Conservation (phyloP, 139 green algal genomes). For the Closterium sp. region DNA sequence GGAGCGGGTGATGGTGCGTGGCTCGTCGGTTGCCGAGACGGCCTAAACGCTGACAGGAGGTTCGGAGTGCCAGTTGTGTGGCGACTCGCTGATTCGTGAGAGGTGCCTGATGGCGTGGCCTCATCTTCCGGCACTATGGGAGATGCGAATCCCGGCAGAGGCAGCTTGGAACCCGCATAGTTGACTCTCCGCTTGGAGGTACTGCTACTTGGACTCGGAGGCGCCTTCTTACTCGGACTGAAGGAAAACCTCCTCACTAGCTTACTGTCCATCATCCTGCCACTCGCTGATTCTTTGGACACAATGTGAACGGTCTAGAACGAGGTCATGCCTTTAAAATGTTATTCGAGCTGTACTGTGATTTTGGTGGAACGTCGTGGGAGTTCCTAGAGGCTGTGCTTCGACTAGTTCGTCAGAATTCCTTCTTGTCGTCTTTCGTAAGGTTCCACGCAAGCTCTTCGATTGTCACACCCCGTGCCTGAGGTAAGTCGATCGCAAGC, state of each 20-base stretch:
- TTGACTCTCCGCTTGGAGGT: neutral
- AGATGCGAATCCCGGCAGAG: neutral
- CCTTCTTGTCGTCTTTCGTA: neutral
- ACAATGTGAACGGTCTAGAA: neutral
- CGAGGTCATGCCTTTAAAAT: neutral
- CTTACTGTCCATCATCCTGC: neutral
- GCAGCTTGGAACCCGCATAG: neutral
- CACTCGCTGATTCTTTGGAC: neutral
- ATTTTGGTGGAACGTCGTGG: neutral
- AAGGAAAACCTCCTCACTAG: neutral
- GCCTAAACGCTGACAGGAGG: neutral
- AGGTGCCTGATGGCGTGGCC: neutral
- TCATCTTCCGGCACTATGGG: neutral
- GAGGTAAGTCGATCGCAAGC: neutral
- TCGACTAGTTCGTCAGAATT: neutral
- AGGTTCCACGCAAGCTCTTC: neutral
- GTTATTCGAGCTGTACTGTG: neutral
- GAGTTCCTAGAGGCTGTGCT: neutral
- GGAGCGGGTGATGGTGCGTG: neutral
- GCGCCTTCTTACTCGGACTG: neutral
- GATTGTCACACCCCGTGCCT: neutral
- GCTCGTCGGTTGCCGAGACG: neutral
- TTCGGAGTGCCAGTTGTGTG: neutral
- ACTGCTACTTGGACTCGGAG: neutral
- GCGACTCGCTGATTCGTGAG: neutral